A percentile compares a stretch with the other conserved stretches of the same genome.
phyloP scores from a whole-genome alignment of 2,329 filamentous ascomycete species.

The Hymenoscyphus fructigenus region DNA sequence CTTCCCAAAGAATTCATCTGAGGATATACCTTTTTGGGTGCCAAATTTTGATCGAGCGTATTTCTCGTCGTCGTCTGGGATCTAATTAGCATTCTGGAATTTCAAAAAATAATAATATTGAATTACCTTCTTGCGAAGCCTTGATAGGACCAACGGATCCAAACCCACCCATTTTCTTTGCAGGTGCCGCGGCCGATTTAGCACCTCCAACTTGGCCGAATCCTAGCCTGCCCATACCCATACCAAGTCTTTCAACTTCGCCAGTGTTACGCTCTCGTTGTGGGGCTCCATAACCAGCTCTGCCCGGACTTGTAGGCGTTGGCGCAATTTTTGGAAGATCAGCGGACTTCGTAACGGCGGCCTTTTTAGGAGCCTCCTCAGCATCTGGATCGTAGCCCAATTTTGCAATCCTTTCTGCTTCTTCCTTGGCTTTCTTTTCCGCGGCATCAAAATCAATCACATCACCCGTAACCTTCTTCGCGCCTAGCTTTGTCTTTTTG shows the following conservation, averaged over 20 bases:
- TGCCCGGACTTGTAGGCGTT: slow-evolving; percentile 68
- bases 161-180: slow-evolving; percentile 70
- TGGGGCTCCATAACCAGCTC: slow-evolving; percentile 60
- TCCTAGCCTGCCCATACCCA: slow-evolving; percentile 44
- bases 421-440: slow-evolving; percentile 95
- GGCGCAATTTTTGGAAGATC: slow-evolving; percentile 65
- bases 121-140: slow-evolving; percentile 63
- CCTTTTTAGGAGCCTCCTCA: slow-evolving; percentile 55
- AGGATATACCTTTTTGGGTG: slow-evolving; percentile 90
- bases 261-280: slow-evolving; percentile 63
- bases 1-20: slow-evolving; percentile 97
- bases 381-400: slow-evolving; percentile 93
- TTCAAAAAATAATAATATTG: background rate
- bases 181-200: slow-evolving; percentile 44
- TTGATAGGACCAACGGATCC: slow-evolving; percentile 79
- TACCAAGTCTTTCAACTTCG: slow-evolving; percentile 85
- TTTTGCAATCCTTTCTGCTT: slow-evolving; percentile 93
- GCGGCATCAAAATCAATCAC: slow-evolving; percentile 95
- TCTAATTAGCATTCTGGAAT: slow-evolving; percentile 28
- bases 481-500: slow-evolving; percentile 86
- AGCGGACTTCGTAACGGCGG: slow-evolving; percentile 37
- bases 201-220: slow-evolving; percentile 36
- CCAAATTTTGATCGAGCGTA: slow-evolving; percentile 90
- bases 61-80: slow-evolving; percentile 71
- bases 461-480: slow-evolving; percentile 82